Conservation (phyloP, 2,329 filamentous ascomycete genomes). For the Alternaria metachromatica region DNA sequence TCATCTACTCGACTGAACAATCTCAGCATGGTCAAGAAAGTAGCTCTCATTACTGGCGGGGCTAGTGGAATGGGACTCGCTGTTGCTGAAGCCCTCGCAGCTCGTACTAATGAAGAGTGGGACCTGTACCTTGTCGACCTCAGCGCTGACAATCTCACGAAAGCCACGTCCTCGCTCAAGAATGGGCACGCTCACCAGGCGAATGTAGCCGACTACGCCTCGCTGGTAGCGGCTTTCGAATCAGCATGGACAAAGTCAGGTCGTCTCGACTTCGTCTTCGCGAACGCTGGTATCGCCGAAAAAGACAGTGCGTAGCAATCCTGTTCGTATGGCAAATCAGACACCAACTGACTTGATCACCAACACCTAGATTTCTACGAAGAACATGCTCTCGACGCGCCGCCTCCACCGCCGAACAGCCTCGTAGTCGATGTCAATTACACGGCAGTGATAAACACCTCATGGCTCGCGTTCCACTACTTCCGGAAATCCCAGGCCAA, state of each 20-base stretch:
- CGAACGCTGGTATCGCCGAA: background rate
- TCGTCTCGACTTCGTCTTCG: background rate
- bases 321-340: background rate
- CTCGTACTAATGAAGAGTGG: background rate
- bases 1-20: background rate
- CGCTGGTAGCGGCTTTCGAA: background rate
- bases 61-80: background rate
- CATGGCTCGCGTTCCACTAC: background rate
- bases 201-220: background rate
- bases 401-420: background rate
- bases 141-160: background rate
- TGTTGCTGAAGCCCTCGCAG: background rate
- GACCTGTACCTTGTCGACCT: background rate
- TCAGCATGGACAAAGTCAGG: background rate
- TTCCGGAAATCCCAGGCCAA: background rate
- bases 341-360: background rate
- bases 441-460: background rate
- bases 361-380: background rate
- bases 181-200: background rate
- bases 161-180: background rate
- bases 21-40: background rate
- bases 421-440: background rate
- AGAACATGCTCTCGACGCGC: background rate
- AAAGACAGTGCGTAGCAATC: background rate
- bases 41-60: background rate